Base-by-base conservation (phyloP, 805 yeast genomes). In the Phaffomyces thermotolerans region DNA sequence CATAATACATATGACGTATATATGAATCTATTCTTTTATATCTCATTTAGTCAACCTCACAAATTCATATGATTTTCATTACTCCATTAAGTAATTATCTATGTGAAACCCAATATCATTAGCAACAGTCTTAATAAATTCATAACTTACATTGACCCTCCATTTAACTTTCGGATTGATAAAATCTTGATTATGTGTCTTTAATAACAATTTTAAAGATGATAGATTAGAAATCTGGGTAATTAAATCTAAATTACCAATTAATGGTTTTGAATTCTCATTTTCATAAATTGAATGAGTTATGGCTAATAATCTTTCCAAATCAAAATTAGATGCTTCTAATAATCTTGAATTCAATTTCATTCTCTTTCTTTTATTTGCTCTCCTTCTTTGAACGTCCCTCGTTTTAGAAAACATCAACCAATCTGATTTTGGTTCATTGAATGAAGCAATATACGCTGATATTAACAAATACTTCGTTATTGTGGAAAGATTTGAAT, bases 281-380 rank as follows among this genome's bases (percentile, higher is more conserved):
- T 52, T 71, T 20, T 69, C 73, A 54, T 76, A 78, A 13, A 89
- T 77, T 0, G 95, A 81, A 36, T 83, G 82, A 32, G 84, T 68
- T 22, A 90, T 85, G 0, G 96, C 95, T 46, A 85, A 63, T 58
- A 87, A 57, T 45, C 97, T 70, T 58, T 90, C 96, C 37, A 88
- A 59, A 31, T 81, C 85, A 60, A 89, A 89, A 29, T 78, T 64
- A 25, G 81, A 78, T 0, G 95, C 84, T n/a, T 81, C 78, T 35
- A 84, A 64, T 46, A 81, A 69, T 32, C 86, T 69, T 3, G 81
- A 72, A 41, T 80, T 84, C 8, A 67, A 60, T 44, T 70, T 71
- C 39, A 67, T 60, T 33, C 69, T 68, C 37, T 64, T 71, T 5
- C 73, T 63, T 10, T 68, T 69, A 0, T 65, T 41, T 70, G 62